These are phyloP conservation scores for Cubamyces sp. DNA, from an alignment of 768 basidiomycete genomes.

Conservation along the genomic window DNA sequence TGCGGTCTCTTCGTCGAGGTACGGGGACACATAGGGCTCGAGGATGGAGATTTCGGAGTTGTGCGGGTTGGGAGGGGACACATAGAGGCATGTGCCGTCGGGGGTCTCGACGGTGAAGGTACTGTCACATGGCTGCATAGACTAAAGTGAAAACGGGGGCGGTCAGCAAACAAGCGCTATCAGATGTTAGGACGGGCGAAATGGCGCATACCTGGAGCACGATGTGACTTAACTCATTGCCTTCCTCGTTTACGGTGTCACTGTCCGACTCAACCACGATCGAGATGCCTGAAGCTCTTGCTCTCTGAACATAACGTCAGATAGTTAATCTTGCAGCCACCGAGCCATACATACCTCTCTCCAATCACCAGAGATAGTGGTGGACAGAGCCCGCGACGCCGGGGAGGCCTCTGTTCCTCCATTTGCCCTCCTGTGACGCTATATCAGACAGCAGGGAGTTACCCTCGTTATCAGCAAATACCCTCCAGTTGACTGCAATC, in stretches of 20 bases:
- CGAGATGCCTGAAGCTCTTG: neutral
- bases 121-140: neutral
- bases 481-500: neutral
- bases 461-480: neutral
- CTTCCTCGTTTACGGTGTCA: neutral
- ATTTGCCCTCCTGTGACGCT: too few relatives aligned
- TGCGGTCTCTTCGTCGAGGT: constrained; percentile 7
- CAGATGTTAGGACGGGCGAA: too few relatives aligned
- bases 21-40: neutral
- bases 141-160: too few relatives aligned
- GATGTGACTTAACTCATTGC: too few relatives aligned
- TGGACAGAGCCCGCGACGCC: neutral
- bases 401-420: neutral
- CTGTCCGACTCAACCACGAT: neutral
- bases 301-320: neutral
- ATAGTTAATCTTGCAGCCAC: neutral
- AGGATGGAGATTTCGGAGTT: neutral
- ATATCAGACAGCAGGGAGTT: too few relatives aligned
- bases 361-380: neutral
- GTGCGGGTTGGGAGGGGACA: neutral
- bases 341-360: neutral
- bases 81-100: neutral
- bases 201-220: too few relatives aligned
- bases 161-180: too few relatives aligned
- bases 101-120: neutral